phyloP scores from a whole-genome alignment of 345 rosid species.

The Litchi chinensis region DNA sequence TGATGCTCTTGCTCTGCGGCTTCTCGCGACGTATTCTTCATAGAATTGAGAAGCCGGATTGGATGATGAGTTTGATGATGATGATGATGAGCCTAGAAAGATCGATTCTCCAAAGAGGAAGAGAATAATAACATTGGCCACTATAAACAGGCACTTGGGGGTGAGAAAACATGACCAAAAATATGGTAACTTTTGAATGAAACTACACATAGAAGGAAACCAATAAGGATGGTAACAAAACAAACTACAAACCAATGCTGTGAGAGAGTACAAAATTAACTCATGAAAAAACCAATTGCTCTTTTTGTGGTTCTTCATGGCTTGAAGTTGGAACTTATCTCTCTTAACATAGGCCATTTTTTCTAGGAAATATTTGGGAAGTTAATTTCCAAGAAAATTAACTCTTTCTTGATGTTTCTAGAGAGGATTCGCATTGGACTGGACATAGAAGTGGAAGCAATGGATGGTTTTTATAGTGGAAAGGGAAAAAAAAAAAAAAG shows the following conservation, averaged over 20 bases:
- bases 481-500: slow-evolving; percentile 9
- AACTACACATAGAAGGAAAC: slow-evolving; percentile 28
- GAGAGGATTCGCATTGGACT: slow-evolving; percentile 17
- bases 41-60: slow-evolving; percentile 26
- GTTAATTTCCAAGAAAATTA: not conserved
- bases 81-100: slow-evolving; percentile 21
- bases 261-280: slow-evolving; percentile 25
- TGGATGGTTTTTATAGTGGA: slow-evolving; percentile 24
- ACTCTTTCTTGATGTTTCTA: not conserved
- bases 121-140: slow-evolving; percentile 52
- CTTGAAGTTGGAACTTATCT: slow-evolving; percentile 13
- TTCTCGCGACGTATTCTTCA: slow-evolving; percentile 48
- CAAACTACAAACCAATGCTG: slow-evolving; percentile 33
- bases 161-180: slow-evolving; percentile 30
- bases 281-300: slow-evolving; percentile 21
- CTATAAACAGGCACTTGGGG: slow-evolving; percentile 52
- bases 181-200: slow-evolving; percentile 27
- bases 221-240: slow-evolving; percentile 27
- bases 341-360: slow-evolving; percentile 13
- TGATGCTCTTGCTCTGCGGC: slow-evolving; percentile 20
- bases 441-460: slow-evolving; percentile 24
- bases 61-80: not conserved
- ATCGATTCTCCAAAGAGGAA: slow-evolving; percentile 57
- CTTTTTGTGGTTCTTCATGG: slow-evolving; percentile 30
- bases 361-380: not conserved